Base-by-base conservation (phyloP, 495 filamentous ascomycete genomes). In the Sordaria brevicollis region DNA sequence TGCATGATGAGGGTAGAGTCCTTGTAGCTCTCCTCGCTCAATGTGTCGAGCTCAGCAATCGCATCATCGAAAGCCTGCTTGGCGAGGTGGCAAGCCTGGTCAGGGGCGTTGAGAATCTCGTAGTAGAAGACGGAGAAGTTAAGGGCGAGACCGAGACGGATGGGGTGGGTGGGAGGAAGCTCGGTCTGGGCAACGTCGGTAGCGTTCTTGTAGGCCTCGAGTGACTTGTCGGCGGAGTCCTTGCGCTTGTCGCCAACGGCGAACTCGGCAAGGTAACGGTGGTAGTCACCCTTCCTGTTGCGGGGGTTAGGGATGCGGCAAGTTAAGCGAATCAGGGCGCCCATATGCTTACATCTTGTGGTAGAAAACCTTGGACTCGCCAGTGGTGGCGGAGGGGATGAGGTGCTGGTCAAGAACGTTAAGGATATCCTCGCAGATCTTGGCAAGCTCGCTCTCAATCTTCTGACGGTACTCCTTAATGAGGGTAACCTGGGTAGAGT, bases 51-150 rank as follows among this genome's bases (percentile, higher is more conserved):
- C 86, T 99, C 94, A 96, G 83, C 49, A 86, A 99, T 99, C 73
- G 95, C 95, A 84, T 99, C 95, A 81, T 99, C 95, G 76, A 99
- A 99, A 34, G 96, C 94, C 82, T 98, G 93, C 90, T 99, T 99
- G 82, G 95, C 95, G 72, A 99, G 91, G 80, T 98, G 95, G 89
- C 95, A 98, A 75, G 95, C 95, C 83, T 96, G 94, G 82, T 99
- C 95, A 70, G 95, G 95, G 25, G 95, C 95, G 86, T 98, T 99
- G 76, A 98, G 87, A 82, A 99, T 99, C 86, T 99, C 95, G 80
- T 99, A 99, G 90, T 99, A 98, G 88, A 99, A 99, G 77, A 99
- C 95, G 57, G 95, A 99, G 88, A 99, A 98, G 92, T 99, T 99
- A 67, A 98, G 90, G 77, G 95, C 95, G 74, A 99, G 89, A 79